Evolutionary conservation across 441 rosid genomes (phyloP), one percentile per base, ranked within the genome.

Genomic region (Populus trichocarpa): DNA sequence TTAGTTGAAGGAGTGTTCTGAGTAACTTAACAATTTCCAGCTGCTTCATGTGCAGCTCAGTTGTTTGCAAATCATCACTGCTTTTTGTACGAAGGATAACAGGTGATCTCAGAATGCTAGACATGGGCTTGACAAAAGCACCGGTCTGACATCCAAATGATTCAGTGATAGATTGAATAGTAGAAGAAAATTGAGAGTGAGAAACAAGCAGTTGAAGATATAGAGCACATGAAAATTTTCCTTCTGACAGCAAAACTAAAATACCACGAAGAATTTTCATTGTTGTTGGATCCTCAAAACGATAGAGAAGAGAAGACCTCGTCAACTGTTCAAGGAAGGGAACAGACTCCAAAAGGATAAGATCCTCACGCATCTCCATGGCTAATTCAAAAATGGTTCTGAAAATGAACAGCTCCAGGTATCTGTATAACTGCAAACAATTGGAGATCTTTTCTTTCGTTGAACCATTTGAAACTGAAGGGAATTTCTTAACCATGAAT

Each of bases 131-230:
- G 73, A 86, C 87, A 81, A 86, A 77, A 40, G 90, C 86, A 73
- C 92, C 95, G 72, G 84, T 85, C 77, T 82, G 89, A 42, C 87
- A 86, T 70, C 76, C 68, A 66, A 84, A 80, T 67, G 84, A 78
- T 69, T 78, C 79, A n/a, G 83, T 75, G 78, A 85, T 68, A 79
- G 93, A 82, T 63, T 79, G 83, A 71, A 96, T 86, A 26, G 88
- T 79, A 73, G 91, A 74, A 70, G 90, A 87, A 85, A 94, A 93
- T 79, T 91, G 99, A 77, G 99, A 96, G 83, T 93, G 98, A 23
- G 94, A 85, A 84, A 96, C 88, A 77, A 94, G 83, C 84, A 92
- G 84, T 80, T 90, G 93, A 65, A 94, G 90, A 90, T 82, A 93
- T 28, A 79, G 85, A 73, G 82, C 78, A 75, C 77, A 83, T 9